Evolutionary conservation across 257 asterid genomes (phyloP).

Genomic region (Sherardia arvensis): DNA sequence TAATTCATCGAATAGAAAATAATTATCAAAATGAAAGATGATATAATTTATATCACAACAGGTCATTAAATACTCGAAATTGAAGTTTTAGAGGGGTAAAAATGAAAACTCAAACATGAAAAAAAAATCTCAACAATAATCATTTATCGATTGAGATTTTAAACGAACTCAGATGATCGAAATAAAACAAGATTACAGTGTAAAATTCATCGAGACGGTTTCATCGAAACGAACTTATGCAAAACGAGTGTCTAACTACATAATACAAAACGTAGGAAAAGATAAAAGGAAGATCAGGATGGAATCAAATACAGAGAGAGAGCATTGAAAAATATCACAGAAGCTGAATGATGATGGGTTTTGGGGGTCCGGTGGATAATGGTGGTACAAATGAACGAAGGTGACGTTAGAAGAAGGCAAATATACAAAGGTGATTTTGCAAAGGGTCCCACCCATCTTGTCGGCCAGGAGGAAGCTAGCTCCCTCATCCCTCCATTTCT

Average conservation of each 20-base stretch:
- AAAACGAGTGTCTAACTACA: background rate
- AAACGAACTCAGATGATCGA: no score
- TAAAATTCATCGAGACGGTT: no score
- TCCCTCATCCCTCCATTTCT: slow-evolving; percentile 14
- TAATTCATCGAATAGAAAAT: no score
- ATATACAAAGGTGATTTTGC: slow-evolving; percentile 10
- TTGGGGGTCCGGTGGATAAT: background rate
- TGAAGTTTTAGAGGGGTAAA: no score
- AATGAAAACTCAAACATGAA: no score
- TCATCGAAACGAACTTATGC: no score
- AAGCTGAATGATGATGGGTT: background rate
- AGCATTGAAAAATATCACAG: background rate
- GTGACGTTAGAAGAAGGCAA: slow-evolving; percentile 24
- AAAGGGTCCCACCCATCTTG: slow-evolving; percentile 39
- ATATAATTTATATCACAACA: no score
- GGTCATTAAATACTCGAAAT: no score
- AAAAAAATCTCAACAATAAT: no score
- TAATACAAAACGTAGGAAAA: background rate
- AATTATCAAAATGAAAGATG: no score
- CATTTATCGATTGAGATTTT: no score
- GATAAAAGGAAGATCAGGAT: background rate
- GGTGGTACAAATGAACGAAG: slow-evolving; percentile 1
- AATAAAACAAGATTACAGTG: no score
- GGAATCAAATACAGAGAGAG: background rate
- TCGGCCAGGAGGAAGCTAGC: slow-evolving; percentile 72